These are phyloP conservation scores for Diaporthe vexans DNA, from an alignment of 2,329 filamentous ascomycete genomes.

Conservation along the genomic window DNA sequence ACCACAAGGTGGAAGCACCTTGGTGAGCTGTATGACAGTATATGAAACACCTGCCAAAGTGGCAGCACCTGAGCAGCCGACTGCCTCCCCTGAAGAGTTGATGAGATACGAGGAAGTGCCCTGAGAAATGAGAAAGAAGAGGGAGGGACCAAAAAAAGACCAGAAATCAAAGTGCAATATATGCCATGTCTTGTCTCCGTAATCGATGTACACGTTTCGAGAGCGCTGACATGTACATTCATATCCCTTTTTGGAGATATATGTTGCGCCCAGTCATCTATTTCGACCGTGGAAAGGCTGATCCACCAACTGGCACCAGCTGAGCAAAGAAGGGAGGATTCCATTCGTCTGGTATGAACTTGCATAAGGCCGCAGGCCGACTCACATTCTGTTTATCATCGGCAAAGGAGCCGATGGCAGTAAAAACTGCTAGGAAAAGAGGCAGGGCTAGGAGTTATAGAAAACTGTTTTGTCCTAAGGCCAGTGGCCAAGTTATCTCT, in stretches of 20 bases:
- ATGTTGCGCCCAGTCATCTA: background rate
- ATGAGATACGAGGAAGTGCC: background rate
- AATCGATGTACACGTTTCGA: background rate
- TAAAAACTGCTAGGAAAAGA: background rate
- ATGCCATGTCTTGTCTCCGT: background rate
- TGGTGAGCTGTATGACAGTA: slow-evolving; percentile 36
- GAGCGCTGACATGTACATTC: background rate
- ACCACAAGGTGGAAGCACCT: background rate
- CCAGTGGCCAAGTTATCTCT: background rate
- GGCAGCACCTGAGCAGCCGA: background rate
- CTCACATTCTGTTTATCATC: background rate
- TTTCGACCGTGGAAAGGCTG: background rate
- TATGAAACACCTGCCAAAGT: slow-evolving; percentile 19
- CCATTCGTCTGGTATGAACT: too few relatives aligned
- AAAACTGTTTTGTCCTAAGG: background rate
- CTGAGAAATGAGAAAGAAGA: background rate
- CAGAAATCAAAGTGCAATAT: background rate
- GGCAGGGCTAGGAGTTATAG: background rate
- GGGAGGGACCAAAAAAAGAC: background rate
- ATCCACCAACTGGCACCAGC: background rate
- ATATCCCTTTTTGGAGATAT: background rate
- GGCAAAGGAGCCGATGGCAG: background rate
- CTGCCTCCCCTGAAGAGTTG: background rate
- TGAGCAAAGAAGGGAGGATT: background rate
- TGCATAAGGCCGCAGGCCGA: background rate